Evolutionary conservation across 2,329 filamentous ascomycete genomes (phyloP).

Genomic region (Harringtonia lauricola): DNA sequence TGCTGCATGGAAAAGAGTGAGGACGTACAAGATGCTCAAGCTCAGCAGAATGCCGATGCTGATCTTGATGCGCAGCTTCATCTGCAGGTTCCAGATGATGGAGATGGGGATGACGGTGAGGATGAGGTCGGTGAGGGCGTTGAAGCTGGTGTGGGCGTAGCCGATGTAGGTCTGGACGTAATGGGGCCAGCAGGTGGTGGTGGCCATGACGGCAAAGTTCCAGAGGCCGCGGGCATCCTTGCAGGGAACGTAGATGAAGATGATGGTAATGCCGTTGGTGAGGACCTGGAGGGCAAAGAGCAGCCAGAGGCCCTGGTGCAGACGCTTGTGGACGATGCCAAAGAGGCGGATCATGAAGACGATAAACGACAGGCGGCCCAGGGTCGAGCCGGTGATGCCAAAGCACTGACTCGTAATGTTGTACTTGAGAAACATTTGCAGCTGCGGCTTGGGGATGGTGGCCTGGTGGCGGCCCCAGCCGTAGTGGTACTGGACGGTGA

Average conservation of each 20-base stretch:
- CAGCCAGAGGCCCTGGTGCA: neutral
- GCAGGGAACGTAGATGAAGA: conserved; percentile 2
- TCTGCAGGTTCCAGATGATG: conserved; percentile 6
- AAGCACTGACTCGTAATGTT: conserved; percentile 1
- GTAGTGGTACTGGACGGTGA: conserved; percentile 1
- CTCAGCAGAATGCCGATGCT: neutral
- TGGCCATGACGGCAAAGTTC: neutral
- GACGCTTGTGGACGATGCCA: neutral
- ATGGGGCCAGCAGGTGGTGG: neutral
- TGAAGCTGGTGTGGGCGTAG: conserved; percentile 2
- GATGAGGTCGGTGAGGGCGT: conserved; percentile 4
- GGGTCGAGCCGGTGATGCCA: conserved; percentile 1
- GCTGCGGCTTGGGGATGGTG: neutral
- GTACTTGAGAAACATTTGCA: neutral
- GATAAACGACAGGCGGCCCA: conserved; percentile 3
- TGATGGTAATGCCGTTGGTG: conserved; percentile 1
- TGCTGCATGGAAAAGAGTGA: too few relatives aligned
- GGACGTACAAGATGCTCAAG: neutral
- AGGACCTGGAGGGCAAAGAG: neutral
- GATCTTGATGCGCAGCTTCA: conserved; percentile 1
- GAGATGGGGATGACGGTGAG: neutral
- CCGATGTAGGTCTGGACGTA: conserved; percentile 2
- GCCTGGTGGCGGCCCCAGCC: conserved; percentile 2
- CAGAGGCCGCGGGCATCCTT: neutral
- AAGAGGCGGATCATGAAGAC: conserved; percentile 1